Percentiles rank a stretch among this genome's conserved stretches.
Conservation (phyloP, 1,284 basidiomycete genomes). For the Naganishia sp. region DNA sequence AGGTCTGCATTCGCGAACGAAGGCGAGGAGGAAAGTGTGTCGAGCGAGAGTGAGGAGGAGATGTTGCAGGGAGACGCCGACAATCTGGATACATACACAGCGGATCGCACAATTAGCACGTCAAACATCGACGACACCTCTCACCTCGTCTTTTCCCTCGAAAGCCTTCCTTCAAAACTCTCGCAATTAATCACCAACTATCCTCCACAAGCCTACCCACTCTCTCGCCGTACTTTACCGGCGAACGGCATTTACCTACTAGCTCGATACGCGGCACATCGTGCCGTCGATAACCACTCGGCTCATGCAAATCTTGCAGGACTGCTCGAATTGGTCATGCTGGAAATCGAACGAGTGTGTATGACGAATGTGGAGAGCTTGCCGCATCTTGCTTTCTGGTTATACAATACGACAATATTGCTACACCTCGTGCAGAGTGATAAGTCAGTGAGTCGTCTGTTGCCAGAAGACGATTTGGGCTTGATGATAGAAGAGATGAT, state of each 20-base stretch:
- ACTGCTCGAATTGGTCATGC: constrained; percentile 82
- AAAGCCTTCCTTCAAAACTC: constrained; percentile 72
- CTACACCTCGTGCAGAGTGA: constrained; percentile 88
- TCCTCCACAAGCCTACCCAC: constrained; percentile 57
- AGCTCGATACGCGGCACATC: constrained; percentile 80
- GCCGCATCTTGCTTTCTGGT: constrained; percentile 86
- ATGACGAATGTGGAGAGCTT: constrained; percentile 77
- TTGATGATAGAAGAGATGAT: constrained; percentile 67
- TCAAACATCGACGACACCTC: constrained; percentile 63
- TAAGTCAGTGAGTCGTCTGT: constrained; percentile 68
- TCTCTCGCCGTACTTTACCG: constrained; percentile 69
- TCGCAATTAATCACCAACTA: constrained; percentile 74
- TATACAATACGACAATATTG: constrained; percentile 86
- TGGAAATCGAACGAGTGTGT: constrained; percentile 85
- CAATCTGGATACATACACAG: constrained; percentile 54
- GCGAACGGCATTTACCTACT: constrained; percentile 80
- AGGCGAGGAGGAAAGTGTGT: constrained; percentile 34
- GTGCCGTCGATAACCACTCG: constrained; percentile 66
- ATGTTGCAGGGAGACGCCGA: constrained; percentile 52
- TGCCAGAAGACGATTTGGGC: constrained; percentile 72
- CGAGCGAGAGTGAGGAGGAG: constrained; percentile 44
- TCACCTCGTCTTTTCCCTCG: constrained; percentile 88
- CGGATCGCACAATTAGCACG: constrained; percentile 39
- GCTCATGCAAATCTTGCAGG: constrained; percentile 66
- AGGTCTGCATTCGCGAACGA: constrained; percentile 32